Percentiles rank a stretch among this genome's conserved stretches.
phyloP scores from a whole-genome alignment of 805 yeast genomes.

The Millerozyma miso region DNA sequence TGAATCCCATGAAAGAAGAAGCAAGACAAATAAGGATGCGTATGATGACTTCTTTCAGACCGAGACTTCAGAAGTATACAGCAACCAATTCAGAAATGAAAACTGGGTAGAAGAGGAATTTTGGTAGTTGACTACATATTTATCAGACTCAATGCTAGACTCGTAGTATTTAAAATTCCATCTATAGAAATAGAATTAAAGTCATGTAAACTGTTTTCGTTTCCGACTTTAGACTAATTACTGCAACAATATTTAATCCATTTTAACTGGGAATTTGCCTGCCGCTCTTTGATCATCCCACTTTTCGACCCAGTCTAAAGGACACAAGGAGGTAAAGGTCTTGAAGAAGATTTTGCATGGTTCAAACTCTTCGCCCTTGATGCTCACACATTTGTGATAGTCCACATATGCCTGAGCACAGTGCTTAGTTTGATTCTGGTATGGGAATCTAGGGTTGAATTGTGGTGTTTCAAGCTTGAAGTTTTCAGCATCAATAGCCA shows the following conservation, averaged over 20 bases:
- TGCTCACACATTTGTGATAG: conserved; percentile 94
- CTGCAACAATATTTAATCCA: conserved; percentile 17
- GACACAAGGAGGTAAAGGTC: conserved; percentile 84
- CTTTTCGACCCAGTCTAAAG: conserved; percentile 76
- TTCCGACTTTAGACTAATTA: background rate
- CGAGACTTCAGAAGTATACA: conserved; percentile 24
- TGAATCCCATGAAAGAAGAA: conserved; percentile 33
- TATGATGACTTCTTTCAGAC: conserved; percentile 34
- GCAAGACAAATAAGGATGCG: conserved; percentile 27
- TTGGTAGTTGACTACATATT: conserved; percentile 13
- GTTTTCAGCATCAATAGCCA: conserved; percentile 38
- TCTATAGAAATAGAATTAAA: background rate
- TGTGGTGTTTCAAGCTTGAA: conserved; percentile 41
- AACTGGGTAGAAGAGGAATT: conserved; percentile 39
- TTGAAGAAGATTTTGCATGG: conserved; percentile 95
- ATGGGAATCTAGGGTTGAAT: conserved; percentile 93
- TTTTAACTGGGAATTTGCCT: conserved; percentile 43
- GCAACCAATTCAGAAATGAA: conserved; percentile 30
- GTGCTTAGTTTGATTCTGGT: conserved; percentile 96
- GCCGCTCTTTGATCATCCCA: conserved; percentile 84
- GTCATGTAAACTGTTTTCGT: background rate
- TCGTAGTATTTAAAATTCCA: background rate
- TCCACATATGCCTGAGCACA: conserved; percentile 98
- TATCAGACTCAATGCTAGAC: background rate
- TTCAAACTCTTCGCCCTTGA: conserved; percentile 97